Conservation (phyloP, 495 filamentous ascomycete genomes). For the Xanthoparmelia taractica region DNA sequence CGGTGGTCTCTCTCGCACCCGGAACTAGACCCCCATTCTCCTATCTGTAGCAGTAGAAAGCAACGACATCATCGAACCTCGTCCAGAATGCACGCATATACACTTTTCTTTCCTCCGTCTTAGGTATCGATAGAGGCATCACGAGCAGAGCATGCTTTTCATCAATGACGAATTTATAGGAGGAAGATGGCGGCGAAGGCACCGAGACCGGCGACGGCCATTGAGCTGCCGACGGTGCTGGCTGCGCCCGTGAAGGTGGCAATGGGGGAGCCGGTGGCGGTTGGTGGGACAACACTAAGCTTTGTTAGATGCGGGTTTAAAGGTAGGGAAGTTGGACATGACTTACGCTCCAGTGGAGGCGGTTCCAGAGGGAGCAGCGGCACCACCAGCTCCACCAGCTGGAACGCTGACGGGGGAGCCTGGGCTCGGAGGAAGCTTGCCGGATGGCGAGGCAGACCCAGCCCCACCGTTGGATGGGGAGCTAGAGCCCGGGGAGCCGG, state of each 20-base stretch:
- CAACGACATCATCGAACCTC: not conserved
- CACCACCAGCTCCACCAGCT: constrained; percentile 1
- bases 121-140: constrained; percentile 11
- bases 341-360: constrained; percentile 14
- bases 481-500: no score
- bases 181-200: constrained; percentile 47
- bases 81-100: constrained; percentile 2
- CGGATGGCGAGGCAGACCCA: not conserved
- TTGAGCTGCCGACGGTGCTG: constrained; percentile 41
- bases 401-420: constrained; percentile 14
- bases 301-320: not conserved
- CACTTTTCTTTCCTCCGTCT: not conserved
- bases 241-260: constrained; percentile 43
- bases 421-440: constrained; percentile 23
- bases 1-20: not conserved
- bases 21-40: not conserved
- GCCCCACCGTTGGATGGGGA: constrained; percentile 6
- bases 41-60: not conserved
- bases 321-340: not conserved
- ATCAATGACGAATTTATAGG: constrained; percentile 35
- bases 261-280: constrained; percentile 26
- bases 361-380: constrained; percentile 9
- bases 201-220: constrained; percentile 43
- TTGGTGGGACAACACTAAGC: constrained; percentile 20
- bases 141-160: constrained; percentile 1